Evolutionary conservation across 345 rosid genomes (phyloP), one percentile per base, ranked within the genome.

Genomic region (Citropsis articulata): DNA sequence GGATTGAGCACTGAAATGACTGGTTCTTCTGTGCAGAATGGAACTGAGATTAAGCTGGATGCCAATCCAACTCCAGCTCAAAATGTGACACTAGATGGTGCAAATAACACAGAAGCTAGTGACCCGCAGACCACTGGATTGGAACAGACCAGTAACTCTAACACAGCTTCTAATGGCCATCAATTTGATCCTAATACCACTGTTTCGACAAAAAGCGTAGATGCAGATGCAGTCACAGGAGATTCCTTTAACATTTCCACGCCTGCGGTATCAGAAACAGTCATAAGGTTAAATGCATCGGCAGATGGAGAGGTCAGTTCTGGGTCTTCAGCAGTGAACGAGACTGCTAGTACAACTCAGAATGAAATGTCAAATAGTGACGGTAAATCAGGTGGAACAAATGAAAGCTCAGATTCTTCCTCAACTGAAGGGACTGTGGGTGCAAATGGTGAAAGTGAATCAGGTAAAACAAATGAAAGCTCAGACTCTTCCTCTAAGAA

Each of bases 1-100:
- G 78, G 38, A 80, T 80, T 62, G 63, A 78, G 57, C 80, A 79
- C 72, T 42, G 83, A 77, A 66, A 77, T 80, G 55, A 60, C 78
- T 57, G 83, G 65, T 60, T 81, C 81, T 50, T 78, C 83, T 63
- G 73, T 77, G 82, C 73, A 82, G 77, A 86, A 87, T n/a, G 88
- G 80, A 78, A 82, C 84, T 59, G 72, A 63, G 70, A 82, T 70
- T 56, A 25, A 24, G 2, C 55, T 60, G 35, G 77, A 72, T 53
- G 57, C 57, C 57, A 53, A 18, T 45, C 70, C 53, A 5, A 31
- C 59, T 69, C 76, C 77, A 33, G 66, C 68, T 78, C 85, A 79
- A 79, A 85, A 85, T 40, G 76, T 78, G 70, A 71, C 86, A 70
- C 59, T 74, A 31, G 78, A 55, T 77, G 83, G 75, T 77, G 75